Evolutionary conservation across 768 basidiomycete species (phyloP).

Genomic region (Phaeotremella skinneri): DNA sequence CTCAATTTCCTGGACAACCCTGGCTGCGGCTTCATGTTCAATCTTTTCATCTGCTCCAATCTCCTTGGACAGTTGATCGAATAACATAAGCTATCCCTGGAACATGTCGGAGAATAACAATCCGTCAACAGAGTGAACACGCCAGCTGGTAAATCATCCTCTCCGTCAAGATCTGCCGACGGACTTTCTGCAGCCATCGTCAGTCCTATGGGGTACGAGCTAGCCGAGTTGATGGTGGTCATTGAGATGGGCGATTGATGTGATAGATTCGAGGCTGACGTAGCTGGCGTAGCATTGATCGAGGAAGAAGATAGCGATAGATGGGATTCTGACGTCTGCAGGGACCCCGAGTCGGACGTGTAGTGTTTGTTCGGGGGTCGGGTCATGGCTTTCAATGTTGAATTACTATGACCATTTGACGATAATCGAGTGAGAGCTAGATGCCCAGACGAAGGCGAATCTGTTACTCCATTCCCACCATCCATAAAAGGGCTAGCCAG

Average conservation of each 20-base stretch:
- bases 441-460: constrained; percentile 40
- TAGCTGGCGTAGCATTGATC: constrained; percentile 34
- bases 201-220: constrained; percentile 20
- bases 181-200: constrained; percentile 16
- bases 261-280: constrained; percentile 36
- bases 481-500: constrained; percentile 78
- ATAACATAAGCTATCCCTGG: constrained; percentile 90
- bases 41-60: constrained; percentile 85
- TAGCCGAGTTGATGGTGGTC: constrained; percentile 14
- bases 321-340: constrained; percentile 32
- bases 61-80: constrained; percentile 93
- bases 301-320: constrained; percentile 25
- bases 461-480: constrained; percentile 51
- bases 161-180: constrained; percentile 28
- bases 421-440: background rate
- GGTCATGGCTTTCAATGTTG: background rate
- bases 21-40: constrained; percentile 92
- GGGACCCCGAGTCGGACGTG: constrained; percentile 25
- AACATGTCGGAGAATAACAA: constrained; percentile 97
- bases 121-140: constrained; percentile 95
- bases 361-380: constrained; percentile 2
- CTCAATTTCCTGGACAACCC: constrained; percentile 81
- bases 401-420: background rate
- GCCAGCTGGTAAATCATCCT: constrained; percentile 70
- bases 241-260: constrained; percentile 16